Conservation (phyloP, 2,329 filamentous ascomycete species). For the Alternaria postmessia region DNA sequence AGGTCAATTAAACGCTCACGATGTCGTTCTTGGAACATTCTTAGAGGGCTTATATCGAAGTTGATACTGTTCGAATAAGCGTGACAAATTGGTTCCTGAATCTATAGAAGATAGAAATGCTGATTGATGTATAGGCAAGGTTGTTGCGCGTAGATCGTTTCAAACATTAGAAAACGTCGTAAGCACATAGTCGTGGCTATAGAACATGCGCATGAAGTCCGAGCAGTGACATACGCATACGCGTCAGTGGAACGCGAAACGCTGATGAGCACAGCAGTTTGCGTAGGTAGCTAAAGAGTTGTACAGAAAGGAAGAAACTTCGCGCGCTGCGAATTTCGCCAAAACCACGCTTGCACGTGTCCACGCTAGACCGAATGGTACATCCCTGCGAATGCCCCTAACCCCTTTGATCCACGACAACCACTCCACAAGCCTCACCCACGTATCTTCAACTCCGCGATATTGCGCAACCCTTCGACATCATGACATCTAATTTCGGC, state of each 20-base stretch:
- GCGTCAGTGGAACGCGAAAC: background rate
- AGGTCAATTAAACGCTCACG: conserved; percentile 51
- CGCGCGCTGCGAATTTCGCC: conserved; percentile 13
- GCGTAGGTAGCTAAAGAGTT: background rate
- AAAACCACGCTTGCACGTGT: conserved; percentile 19
- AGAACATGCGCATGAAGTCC: background rate
- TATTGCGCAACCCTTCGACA: background rate
- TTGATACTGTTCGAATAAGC: conserved; percentile 47
- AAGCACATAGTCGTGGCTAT: background rate
- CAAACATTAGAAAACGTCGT: background rate
- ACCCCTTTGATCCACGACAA: conserved; percentile 13
- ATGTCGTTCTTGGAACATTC: conserved; percentile 49
- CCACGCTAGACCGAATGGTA: conserved; percentile 13
- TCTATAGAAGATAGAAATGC: background rate
- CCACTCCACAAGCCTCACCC: background rate
- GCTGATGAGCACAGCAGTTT: background rate
- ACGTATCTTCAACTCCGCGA: background rate
- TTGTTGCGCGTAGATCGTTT: background rate
- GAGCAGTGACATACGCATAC: background rate
- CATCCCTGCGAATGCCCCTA: conserved; percentile 17
- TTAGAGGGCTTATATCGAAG: conserved; percentile 52
- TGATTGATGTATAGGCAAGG: background rate
- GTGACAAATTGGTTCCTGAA: conserved; percentile 52
- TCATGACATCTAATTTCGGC: background rate
- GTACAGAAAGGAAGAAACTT: conserved; percentile 4